Conservation (phyloP, 2,329 filamentous ascomycete genomes). For the Botryotinia convoluta region DNA sequence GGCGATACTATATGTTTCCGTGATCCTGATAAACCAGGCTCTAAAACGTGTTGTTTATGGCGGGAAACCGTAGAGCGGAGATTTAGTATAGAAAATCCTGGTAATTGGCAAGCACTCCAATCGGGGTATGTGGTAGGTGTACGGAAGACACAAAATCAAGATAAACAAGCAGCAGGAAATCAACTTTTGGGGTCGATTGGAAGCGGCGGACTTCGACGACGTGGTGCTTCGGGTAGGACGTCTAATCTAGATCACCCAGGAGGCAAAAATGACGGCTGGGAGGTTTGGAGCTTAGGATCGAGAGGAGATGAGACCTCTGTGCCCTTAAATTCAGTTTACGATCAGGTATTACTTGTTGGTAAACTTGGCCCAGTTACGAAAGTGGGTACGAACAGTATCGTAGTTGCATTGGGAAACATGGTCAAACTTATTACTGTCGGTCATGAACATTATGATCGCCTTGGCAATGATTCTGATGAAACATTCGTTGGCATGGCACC, state of each 20-base stretch:
- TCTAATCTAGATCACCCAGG: neutral
- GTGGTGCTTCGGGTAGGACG: constrained; percentile 18
- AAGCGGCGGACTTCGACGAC: constrained; percentile 24
- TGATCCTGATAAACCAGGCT: constrained; percentile 42
- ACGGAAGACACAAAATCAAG: constrained; percentile 44
- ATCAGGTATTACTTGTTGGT: constrained; percentile 60
- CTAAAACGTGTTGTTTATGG: constrained; percentile 51
- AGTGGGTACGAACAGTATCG: constrained; percentile 63
- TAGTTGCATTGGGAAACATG: constrained; percentile 68
- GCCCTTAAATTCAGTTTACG: constrained; percentile 20
- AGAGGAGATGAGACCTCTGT: constrained; percentile 41
- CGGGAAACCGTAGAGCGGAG: constrained; percentile 50
- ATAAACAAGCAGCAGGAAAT: neutral
- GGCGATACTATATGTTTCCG: constrained; percentile 57
- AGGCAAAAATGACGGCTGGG: constrained; percentile 44
- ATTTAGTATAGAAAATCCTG: constrained; percentile 58
- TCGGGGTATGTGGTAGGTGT: constrained; percentile 63
- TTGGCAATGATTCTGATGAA: constrained; percentile 28
- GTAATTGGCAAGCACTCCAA: constrained; percentile 61
- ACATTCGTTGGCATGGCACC: constrained; percentile 32
- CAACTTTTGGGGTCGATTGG: neutral
- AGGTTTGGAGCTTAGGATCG: constrained; percentile 51
- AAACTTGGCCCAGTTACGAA: constrained; percentile 62
- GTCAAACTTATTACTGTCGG: constrained; percentile 70
- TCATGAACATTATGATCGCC: constrained; percentile 58